Base-by-base conservation (phyloP, 805 yeast genomes). In the Candida peoriensis region DNA sequence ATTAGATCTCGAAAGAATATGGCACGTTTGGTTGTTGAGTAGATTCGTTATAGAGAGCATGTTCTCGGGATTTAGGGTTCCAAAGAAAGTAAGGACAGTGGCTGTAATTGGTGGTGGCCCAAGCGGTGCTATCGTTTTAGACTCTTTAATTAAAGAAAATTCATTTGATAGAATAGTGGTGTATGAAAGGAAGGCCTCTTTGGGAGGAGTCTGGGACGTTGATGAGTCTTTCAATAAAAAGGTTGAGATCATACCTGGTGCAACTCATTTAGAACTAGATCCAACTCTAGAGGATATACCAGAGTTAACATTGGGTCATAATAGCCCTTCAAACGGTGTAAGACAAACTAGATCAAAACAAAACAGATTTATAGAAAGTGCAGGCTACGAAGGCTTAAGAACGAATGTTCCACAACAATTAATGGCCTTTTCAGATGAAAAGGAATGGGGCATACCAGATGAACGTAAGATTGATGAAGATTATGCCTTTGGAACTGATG, bases 81-180 rank as follows among this genome's bases (percentile, higher is more conserved):
- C 34, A 9, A 31, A 16, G 11, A 18, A 22, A 10, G 25, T 23
- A 20, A 50, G 46, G 32, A 46, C 57, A 6, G 47, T 69, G 7
- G 74, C 72, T 17, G 56, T 70, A 19, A 66, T 70, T 20, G 75
- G 76, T 5, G 74, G 70, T 12, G 76, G 76, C 9, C 73, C 76
- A 4, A 60, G 69, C 5, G 76, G 74, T 6, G 63, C 70, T 15
- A 59, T 70, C 31, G 51, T 62, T 1, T 49, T 68, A 7, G 73
- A 69, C 30, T 25, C 61, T 0, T 43, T 70, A 10, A 43, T 65
- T 4, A 49, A 59, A 34, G 72, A 68, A 37, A 37, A 46, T 3
- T 37, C 35, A 2, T 59, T 66, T 37, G 56, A 49, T 5, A 47
- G 50, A 16, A 58, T 70, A 27, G 58, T 57, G 2, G 43, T 70